Percentiles rank a stretch among this genome's conserved stretches.
Evolutionary conservation across 345 rosid genomes (phyloP).

Genomic region (Heritiera fomes): DNA sequence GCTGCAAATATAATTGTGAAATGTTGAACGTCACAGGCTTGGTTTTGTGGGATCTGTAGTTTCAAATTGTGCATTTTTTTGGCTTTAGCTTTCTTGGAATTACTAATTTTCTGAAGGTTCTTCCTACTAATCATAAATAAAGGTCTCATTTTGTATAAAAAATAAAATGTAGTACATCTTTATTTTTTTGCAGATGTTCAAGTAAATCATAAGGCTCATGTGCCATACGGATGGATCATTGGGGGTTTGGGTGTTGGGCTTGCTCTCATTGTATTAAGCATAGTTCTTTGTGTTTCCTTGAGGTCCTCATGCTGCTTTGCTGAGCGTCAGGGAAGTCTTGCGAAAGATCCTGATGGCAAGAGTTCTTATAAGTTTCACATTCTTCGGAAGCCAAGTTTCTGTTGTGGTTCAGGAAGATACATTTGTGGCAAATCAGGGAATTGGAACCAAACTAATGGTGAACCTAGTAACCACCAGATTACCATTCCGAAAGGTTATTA

Average conservation of each 20-base stretch:
- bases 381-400: constrained; percentile 82
- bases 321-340: constrained; percentile 35
- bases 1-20: background rate
- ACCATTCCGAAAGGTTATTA: constrained; percentile 64
- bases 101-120: background rate
- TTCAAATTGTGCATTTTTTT: background rate
- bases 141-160: background rate
- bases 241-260: constrained; percentile 76
- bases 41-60: background rate
- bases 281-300: constrained; percentile 55
- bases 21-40: background rate
- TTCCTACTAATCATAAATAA: background rate
- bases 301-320: constrained; percentile 61
- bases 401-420: constrained; percentile 85
- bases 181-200: constrained; percentile 49
- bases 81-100: background rate
- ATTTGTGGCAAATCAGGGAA: constrained; percentile 68
- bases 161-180: constrained; percentile 8
- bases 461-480: constrained; percentile 60
- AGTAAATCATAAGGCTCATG: constrained; percentile 50
- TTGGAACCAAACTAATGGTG: constrained; percentile 60
- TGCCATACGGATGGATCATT: constrained; percentile 80
- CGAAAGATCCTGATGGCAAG: constrained; percentile 49
- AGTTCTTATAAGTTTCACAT: constrained; percentile 69
- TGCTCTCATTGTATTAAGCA: constrained; percentile 49